Percentiles rank a stretch among this genome's conserved stretches.
Evolutionary conservation across 2,329 filamentous ascomycete genomes (phyloP).

Genomic region (Didymosphaeria variabile): DNA sequence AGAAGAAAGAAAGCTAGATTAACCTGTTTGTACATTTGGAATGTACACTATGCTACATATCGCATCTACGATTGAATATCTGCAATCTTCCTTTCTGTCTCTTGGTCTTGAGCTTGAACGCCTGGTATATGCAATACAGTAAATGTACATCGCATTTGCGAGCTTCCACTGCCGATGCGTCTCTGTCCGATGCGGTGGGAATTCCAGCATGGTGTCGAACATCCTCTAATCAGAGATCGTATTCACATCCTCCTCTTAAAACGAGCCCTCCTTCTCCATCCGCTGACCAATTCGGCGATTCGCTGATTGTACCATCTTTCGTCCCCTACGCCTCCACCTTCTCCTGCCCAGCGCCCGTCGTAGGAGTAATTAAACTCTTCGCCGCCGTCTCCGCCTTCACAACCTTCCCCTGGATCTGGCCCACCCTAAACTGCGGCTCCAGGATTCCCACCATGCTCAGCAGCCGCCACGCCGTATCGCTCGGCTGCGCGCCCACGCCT

Average conservation of each 20-base stretch:
- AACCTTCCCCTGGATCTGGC: constrained; percentile 43
- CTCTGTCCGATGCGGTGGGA: not conserved
- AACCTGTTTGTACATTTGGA: not conserved
- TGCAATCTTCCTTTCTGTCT: not conserved
- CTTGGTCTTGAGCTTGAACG: not conserved
- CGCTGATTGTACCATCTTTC: not conserved
- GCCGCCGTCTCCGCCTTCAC: constrained; percentile 40
- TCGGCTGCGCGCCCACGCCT: constrained; percentile 94
- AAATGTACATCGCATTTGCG: not conserved
- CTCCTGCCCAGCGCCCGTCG: not conserved
- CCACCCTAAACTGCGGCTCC: constrained; percentile 48
- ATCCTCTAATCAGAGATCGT: not conserved
- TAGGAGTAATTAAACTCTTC: constrained; percentile 35
- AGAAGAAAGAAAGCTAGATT: not conserved
- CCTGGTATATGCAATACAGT: constrained; percentile 10
- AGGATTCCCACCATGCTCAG: constrained; percentile 72
- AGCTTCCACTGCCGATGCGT: not conserved
- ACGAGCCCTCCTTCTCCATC: not conserved
- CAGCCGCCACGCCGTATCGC: constrained; percentile 86
- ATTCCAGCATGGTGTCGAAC: not conserved
- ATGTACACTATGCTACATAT: constrained; percentile 5
- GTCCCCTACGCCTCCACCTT: not conserved
- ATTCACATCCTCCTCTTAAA: not conserved
- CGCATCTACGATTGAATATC: not conserved
- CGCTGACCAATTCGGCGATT: too few relatives aligned